Evolutionary conservation across 75 land plant species (phyloP).

Genomic region (Pinus taeda): DNA sequence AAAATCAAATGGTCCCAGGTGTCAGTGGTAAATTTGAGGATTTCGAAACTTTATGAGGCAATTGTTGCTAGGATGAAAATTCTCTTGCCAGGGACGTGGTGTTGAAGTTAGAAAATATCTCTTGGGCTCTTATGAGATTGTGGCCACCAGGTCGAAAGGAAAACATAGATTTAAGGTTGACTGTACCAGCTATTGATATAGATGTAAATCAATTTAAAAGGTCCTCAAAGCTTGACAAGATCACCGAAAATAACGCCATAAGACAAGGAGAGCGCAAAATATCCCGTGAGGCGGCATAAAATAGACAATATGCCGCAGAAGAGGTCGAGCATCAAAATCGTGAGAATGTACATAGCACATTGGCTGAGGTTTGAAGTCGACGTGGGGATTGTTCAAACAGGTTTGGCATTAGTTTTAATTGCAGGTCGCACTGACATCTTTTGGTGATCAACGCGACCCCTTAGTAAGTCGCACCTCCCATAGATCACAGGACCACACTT

Average conservation of each 20-base stretch:
- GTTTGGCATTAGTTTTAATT: too few relatives aligned
- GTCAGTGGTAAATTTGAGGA: constrained; percentile 34
- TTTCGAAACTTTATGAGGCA: constrained; percentile 77
- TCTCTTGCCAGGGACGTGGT: constrained; percentile 1
- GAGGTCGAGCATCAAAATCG: too few relatives aligned
- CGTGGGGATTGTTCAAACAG: too few relatives aligned
- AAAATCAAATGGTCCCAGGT: constrained; percentile 20
- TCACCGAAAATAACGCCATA: too few relatives aligned
- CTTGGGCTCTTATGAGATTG: constrained; percentile 60
- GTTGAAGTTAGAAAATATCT: background rate
- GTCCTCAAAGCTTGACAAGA: constrained; percentile 33
- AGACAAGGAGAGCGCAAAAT: too few relatives aligned
- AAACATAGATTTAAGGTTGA: constrained; percentile 33
- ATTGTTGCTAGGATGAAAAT: constrained; percentile 52
- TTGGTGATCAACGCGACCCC: too few relatives aligned
- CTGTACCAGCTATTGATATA: constrained; percentile 28
- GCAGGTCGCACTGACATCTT: too few relatives aligned
- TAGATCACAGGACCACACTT: too few relatives aligned
- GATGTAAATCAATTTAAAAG: constrained; percentile 50
- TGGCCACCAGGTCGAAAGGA: constrained; percentile 23
- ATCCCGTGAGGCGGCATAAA: too few relatives aligned
- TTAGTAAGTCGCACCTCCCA: too few relatives aligned
- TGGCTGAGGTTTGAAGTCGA: too few relatives aligned
- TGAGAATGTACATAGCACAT: background rate
- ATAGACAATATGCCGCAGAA: too few relatives aligned